phyloP scores from a whole-genome alignment of 2,329 filamentous ascomycete species.

The Phoma sp. region DNA sequence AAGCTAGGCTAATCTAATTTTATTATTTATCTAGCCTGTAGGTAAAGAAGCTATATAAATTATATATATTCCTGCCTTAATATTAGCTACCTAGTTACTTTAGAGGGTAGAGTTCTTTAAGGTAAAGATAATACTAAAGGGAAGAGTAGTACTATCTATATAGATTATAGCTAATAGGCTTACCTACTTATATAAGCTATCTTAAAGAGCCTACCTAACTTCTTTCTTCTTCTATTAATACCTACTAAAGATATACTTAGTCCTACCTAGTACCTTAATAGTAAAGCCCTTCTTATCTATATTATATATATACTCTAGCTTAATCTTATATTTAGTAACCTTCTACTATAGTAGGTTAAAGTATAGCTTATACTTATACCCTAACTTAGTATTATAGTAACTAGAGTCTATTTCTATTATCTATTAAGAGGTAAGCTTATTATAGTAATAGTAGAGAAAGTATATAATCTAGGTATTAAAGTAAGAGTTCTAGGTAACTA shows the following conservation, averaged over 20 bases:
- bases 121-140: conserved; percentile 16
- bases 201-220: not conserved
- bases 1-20: conserved; percentile 16
- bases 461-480: conserved; percentile 23
- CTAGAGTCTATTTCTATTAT: conserved; percentile 21
- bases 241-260: conserved; percentile 12
- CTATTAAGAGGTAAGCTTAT: conserved; percentile 21
- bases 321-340: not conserved
- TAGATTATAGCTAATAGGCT: conserved; percentile 16
- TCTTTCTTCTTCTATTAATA: not conserved
- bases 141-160: conserved; percentile 12
- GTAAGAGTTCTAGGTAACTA: conserved; percentile 15
- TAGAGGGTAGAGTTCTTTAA: conserved; percentile 1
- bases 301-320: not conserved
- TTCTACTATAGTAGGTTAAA: not conserved
- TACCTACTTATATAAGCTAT: conserved; percentile 11
- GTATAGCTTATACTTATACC: not conserved
- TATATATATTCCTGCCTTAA: not conserved
- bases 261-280: not conserved
- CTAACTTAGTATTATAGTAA: conserved; percentile 26
- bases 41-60: conserved; percentile 1
- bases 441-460: conserved; percentile 20
- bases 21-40: conserved; percentile 22
- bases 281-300: too few relatives aligned
- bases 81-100: not conserved